Evolutionary conservation across 1,284 basidiomycete species (phyloP), one percentile per base, ranked within the genome.

Genomic region (Xerocomus amazonicus): DNA sequence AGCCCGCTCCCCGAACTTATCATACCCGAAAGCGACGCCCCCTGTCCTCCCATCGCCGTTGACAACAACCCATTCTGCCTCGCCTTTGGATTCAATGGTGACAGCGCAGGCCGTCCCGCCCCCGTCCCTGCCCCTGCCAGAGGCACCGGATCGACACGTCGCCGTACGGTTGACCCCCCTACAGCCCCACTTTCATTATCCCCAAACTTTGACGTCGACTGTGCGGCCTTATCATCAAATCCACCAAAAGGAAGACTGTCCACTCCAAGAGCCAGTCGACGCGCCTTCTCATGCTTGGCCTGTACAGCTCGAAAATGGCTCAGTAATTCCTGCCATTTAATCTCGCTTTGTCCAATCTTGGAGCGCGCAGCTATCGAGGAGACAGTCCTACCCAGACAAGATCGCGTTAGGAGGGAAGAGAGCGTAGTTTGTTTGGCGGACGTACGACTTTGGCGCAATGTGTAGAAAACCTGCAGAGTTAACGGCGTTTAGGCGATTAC

Each of bases 401-500:
- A 6, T 45, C 27, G 31, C 3, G 13, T 38, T 5, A 19, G 34
- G 13, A n/a, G 17, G 9, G 6, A 29, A 12, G 26, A 13, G 1
- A 23, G 31, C 6, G 14, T 8, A 27, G 10, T n/a, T 16, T n/a
- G 12, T 32, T 17, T 3, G 23, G 8, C 4, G 13, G 47, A 68
- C 78, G 64, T 57, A 92, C 90, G 85, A 73, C 70, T 89, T 88
- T 0, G 91, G 87, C 16, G 87, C 84, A 44, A 91, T 90, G 50
- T 96, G 91, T 4, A 96, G 70, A 68, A 94, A 97, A 0, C 97
- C 96, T 9, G 94, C 84, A 2, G 95, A 92, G 67, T 96, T 96
- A 39, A 99, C 93, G 2, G 95, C 94, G 57, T 90, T 94, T 32
- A 99, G 72, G 32, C 97, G 84, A 67, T 97, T 97, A 33, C 96